Percentiles rank a stretch among this genome's conserved stretches.
Evolutionary conservation across 2,329 filamentous ascomycete species (phyloP).

Genomic region (Aureobasidium melanogenum): DNA sequence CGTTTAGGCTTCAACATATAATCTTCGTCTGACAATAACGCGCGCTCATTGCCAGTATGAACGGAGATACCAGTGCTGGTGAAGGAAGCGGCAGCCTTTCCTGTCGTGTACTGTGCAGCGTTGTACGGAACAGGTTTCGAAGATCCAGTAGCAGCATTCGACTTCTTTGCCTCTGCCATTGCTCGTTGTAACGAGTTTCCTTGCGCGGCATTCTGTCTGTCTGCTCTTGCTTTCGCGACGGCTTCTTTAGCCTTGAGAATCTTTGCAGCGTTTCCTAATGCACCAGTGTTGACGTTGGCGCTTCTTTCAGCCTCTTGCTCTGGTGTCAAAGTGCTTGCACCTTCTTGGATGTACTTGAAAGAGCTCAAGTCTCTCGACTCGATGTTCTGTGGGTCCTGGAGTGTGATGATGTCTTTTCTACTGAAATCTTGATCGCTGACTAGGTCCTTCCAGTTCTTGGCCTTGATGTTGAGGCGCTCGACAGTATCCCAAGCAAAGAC

Average conservation of each 20-base stretch:
- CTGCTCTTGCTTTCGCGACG: slow-evolving; percentile 78
- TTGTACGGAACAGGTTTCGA: slow-evolving; percentile 57
- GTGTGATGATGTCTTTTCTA: slow-evolving; percentile 85
- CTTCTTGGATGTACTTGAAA: slow-evolving; percentile 85
- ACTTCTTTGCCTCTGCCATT: slow-evolving; percentile 50
- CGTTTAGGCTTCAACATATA: slow-evolving; percentile 90
- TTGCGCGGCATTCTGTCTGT: slow-evolving; percentile 43
- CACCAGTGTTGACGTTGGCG: slow-evolving; percentile 60
- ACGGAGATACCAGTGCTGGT: slow-evolving; percentile 91
- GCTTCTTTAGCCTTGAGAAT: slow-evolving; percentile 86
- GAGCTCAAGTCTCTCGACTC: slow-evolving; percentile 71
- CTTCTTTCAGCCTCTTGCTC: slow-evolving; percentile 61
- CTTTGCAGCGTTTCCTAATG: slow-evolving; percentile 71
- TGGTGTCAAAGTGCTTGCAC: slow-evolving; percentile 55
- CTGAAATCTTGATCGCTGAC: slow-evolving; percentile 80
- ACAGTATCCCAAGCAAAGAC: slow-evolving; percentile 96
- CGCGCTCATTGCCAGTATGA: slow-evolving; percentile 78
- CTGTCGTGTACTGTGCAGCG: slow-evolving; percentile 82
- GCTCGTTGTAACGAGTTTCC: slow-evolving; percentile 27
- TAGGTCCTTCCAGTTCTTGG: slow-evolving; percentile 90
- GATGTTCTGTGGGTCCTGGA: slow-evolving; percentile 92
- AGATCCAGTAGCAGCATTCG: slow-evolving; percentile 23
- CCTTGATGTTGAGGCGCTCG: slow-evolving; percentile 89
- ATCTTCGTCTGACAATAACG: slow-evolving; percentile 83
- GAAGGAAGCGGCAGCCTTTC: slow-evolving; percentile 84